Percentiles rank a stretch among this genome's conserved stretches.
phyloP scores from a whole-genome alignment of 2,329 filamentous ascomycete genomes.

The Verticillium longisporum region DNA sequence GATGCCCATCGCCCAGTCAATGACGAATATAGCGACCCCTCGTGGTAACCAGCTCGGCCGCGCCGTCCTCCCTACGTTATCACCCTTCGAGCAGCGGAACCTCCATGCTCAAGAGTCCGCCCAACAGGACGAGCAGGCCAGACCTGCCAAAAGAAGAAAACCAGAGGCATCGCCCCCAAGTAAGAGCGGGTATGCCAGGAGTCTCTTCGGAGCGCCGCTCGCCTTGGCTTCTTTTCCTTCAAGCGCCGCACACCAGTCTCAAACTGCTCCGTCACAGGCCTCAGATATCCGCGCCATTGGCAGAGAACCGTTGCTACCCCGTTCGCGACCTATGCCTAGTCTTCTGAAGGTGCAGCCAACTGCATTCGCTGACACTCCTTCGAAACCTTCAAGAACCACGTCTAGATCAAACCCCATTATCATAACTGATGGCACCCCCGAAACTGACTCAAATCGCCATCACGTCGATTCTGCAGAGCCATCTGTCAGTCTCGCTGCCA shows the following conservation, averaged over 20 bases:
- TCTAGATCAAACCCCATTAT: background rate
- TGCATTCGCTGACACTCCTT: background rate
- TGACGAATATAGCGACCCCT: background rate
- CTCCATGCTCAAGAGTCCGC: slow-evolving; percentile 15
- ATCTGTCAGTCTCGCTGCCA: too few relatives aligned
- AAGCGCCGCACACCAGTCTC: background rate
- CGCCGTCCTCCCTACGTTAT: slow-evolving; percentile 47
- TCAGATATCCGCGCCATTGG: background rate
- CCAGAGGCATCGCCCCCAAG: slow-evolving; percentile 28
- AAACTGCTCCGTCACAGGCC: background rate
- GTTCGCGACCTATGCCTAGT: background rate
- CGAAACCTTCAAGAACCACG: background rate
- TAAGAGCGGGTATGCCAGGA: slow-evolving; percentile 43
- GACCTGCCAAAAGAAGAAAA: slow-evolving; percentile 33
- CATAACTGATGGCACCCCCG: background rate
- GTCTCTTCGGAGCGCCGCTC: slow-evolving; percentile 40
- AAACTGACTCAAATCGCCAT: background rate
- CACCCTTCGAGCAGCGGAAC: slow-evolving; percentile 58
- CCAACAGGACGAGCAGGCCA: slow-evolving; percentile 14
- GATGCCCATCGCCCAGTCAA: background rate
- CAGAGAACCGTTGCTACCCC: background rate
- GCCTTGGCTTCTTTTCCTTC: slow-evolving; percentile 21
- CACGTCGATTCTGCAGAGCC: background rate
- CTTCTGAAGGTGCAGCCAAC: background rate
- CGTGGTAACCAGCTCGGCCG: slow-evolving; percentile 38